These are phyloP conservation scores for Aspergillus calidoustus DNA, from an alignment of 2,329 filamentous ascomycete species.

Conservation along the genomic window DNA sequence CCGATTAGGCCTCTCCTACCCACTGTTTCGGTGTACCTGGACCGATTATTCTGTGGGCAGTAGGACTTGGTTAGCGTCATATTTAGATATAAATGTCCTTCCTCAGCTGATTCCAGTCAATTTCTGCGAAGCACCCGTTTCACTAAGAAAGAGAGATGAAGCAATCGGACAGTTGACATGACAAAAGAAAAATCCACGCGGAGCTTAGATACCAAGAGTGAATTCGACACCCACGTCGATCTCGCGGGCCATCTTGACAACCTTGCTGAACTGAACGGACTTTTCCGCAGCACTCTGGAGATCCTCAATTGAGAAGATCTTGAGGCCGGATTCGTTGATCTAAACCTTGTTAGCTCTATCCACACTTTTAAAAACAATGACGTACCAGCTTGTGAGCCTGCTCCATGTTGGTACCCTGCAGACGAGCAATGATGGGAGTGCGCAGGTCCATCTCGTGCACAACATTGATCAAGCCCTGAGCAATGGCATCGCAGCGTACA, in stretches of 20 bases:
- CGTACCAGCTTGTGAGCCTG: constrained; percentile 77
- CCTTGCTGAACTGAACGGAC: constrained; percentile 97
- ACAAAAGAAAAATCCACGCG: constrained; percentile 15
- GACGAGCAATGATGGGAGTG: constrained; percentile 93
- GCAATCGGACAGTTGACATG: constrained; percentile 14
- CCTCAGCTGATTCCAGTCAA: constrained; percentile 14
- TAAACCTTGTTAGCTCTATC: constrained; percentile 31
- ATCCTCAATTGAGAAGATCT: constrained; percentile 99
- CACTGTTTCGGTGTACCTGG: constrained; percentile 16
- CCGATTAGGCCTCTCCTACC: constrained; percentile 17
- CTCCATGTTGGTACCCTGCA: constrained; percentile 99
- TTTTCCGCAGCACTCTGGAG: constrained; percentile 97
- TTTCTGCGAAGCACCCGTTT: constrained; percentile 12
- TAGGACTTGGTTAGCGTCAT: constrained; percentile 22
- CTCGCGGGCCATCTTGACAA: constrained; percentile 97
- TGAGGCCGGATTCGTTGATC: constrained; percentile 96
- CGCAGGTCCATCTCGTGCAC: constrained; percentile 93
- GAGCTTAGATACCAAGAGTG: constrained; percentile 81
- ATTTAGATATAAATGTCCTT: constrained; percentile 12
- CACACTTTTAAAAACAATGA: constrained; percentile 33
- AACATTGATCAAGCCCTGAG: constrained; percentile 92
- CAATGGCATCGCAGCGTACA: constrained; percentile 96
- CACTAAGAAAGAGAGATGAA: constrained; percentile 14
- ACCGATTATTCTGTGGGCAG: constrained; percentile 20
- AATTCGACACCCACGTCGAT: constrained; percentile 98